Evolutionary conservation across 2,329 filamentous ascomycete genomes (phyloP), one percentile per base, ranked within the genome.

Genomic region (Xylariaceae sp.): DNA sequence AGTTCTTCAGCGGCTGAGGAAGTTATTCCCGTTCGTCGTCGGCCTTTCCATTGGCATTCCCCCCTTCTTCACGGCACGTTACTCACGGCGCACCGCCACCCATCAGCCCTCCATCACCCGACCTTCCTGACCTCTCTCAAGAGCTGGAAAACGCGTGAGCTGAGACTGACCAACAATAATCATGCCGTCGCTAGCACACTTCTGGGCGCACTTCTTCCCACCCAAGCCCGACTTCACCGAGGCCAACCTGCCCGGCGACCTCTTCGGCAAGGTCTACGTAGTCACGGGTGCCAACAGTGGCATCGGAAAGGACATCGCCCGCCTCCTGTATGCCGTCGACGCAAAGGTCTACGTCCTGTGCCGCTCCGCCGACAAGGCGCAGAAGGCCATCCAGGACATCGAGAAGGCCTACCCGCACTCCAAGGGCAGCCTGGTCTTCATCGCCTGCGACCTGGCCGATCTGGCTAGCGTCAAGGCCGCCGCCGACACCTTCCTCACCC

Each of bases 321-420:
- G 49, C 10, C 53, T 64, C 18, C 56, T 67, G 15, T 66, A 63
- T 42, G 39, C 46, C 16, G 53, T 58, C 24, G 56, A 61, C 38
- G 66, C 58, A 21, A 64, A 56, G 29, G 60, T 69, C 26, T 69
- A 65, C 42, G 39, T 68, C 12, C 56, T 57, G 6, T 61, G 57
- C 2, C 61, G 66, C 14, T 59, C 58, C 1, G 47, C 57, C 32
- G 46, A 51, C 3, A 66, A 64, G 39, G 56, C 58, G 1, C 38
- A 43, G 5, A 42, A 37, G 3, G 61, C 62, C 2, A 68, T 70
- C 32, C 32, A 43, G 5, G 46, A 52, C 7, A 64, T 69, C 41
- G 51, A 58, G 32, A 29, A 36, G 8, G 16, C 38, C 12, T 24
- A 38, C 3, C 38, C 41, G 23, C 14, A 36, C 5, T 55, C 55